Evolutionary conservation across 139 green algal species (phyloP), one percentile per base, ranked within the genome.

Genomic region (Tetradesmus lagerheimii): DNA sequence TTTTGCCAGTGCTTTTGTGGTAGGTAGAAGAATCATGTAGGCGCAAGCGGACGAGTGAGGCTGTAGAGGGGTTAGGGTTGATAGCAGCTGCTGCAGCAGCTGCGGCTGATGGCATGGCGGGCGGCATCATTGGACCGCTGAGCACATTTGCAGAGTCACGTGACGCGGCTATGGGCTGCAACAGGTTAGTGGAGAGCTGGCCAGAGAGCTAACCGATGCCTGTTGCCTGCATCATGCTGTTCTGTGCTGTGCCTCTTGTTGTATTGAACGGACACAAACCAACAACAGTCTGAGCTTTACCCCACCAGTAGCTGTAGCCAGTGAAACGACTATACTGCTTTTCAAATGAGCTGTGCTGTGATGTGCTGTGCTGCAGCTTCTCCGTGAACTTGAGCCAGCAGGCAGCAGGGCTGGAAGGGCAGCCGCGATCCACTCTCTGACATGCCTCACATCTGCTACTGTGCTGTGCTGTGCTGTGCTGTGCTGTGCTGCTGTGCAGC

Each of bases 391-490:
- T 67, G 43, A 67, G 41, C 3, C 25, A 31, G 20, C 79, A 85
- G 27, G 41, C 35, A 25, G 34, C 41, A 4, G 79, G 79, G 2
- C 41, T 85, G 34, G 81, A 86, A 15, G 47, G 53, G 14, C 81
- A 76, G n/a, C 34, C 39, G 37, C 2, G 23, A 62, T 14, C 57
- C 14, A 31, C 20, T 31, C 16, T 31, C 4, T 71, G 50, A 50
- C 43, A 11, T 64, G 75, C 75, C n/a, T n/a, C n/a, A n/a, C n/a
- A n/a, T n/a, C n/a, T n/a, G n/a, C n/a, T n/a, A n/a, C n/a, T n/a
- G n/a, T n/a, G n/a, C n/a, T n/a, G n/a, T 81, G 75, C 75, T 81
- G 75, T 35, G 29, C 43, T 9, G 37, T 82, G 78, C 78, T 84
- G 27, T 84, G 79, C 41, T 67, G 79, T 84, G 77, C n/a, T 53